Percentiles rank a stretch among this genome's conserved stretches.
Evolutionary conservation across 352 stramenopile genomes (phyloP).

Genomic region (Pelagophyceae sp.): DNA sequence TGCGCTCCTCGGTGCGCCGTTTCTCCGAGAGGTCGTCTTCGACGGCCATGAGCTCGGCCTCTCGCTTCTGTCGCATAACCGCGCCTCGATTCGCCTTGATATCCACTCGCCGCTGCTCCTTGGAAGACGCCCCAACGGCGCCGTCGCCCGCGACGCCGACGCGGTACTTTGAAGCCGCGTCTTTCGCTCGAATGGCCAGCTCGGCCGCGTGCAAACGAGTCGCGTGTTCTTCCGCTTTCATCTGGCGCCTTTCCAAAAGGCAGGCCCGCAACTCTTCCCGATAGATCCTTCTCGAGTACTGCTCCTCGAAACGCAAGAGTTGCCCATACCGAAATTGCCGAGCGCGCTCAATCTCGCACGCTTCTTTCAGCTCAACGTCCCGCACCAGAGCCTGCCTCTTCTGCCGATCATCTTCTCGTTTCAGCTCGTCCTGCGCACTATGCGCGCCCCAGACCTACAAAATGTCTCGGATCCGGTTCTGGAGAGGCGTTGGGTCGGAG

Average conservation of each 20-base stretch:
- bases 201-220: slow-evolving; percentile 29
- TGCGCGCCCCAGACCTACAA: slow-evolving; percentile 26
- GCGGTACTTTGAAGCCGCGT: slow-evolving; percentile 29
- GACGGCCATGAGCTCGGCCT: slow-evolving; percentile 26
- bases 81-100: slow-evolving; percentile 24
- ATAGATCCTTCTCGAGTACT: slow-evolving; percentile 23
- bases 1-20: slow-evolving; percentile 20
- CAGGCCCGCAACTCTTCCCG: slow-evolving; percentile 24
- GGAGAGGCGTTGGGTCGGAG: no score
- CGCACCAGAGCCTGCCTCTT: slow-evolving; percentile 23
- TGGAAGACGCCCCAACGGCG: slow-evolving; percentile 8
- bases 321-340: slow-evolving; percentile 20
- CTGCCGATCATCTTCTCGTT: slow-evolving; percentile 28
- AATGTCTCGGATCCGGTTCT: no score
- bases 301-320: slow-evolving; percentile 15
- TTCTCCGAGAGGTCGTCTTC: slow-evolving; percentile 26
- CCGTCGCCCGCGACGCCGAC: slow-evolving; percentile 22
- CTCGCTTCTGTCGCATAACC: slow-evolving; percentile 15
- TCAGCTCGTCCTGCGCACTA: slow-evolving; percentile 24
- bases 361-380: slow-evolving; percentile 31
- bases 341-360: slow-evolving; percentile 25
- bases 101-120: slow-evolving; percentile 21
- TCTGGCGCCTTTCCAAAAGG: slow-evolving; percentile 25
- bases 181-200: slow-evolving; percentile 3
- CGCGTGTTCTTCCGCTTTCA: slow-evolving; percentile 23